phyloP scores from a whole-genome alignment of 2,329 filamentous ascomycete species.

The Paecilomyces formosus region DNA sequence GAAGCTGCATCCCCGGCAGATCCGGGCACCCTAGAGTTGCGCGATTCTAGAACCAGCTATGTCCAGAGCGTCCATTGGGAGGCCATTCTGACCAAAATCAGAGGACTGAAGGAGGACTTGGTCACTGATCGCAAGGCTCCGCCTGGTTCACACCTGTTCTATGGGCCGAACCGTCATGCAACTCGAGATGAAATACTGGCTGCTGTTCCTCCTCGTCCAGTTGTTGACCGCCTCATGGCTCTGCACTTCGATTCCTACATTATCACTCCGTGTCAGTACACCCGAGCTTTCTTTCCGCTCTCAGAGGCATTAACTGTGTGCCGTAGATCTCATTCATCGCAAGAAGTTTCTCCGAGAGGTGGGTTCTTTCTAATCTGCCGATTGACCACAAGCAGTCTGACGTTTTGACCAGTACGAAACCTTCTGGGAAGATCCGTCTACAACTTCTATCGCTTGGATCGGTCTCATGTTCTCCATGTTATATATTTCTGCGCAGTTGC shows the following conservation, averaged over 20 bases:
- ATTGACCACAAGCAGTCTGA: no score
- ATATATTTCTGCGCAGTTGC: conserved; percentile 13
- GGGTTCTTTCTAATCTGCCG: no score
- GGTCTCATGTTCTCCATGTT: conserved; percentile 37
- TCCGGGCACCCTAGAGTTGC: no score
- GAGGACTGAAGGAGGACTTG: conserved; percentile 17
- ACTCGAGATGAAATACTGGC: conserved; percentile 14
- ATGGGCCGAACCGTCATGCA: neutral
- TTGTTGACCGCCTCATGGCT: conserved; percentile 18
- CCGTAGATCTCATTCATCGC: no score
- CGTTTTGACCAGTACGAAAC: conserved; percentile 30
- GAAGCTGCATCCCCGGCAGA: no score
- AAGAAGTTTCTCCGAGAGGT: no score
- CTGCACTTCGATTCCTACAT: no score
- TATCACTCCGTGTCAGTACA: conserved; percentile 20
- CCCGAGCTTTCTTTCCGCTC: no score
- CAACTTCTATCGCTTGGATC: conserved; percentile 35
- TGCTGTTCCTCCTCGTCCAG: conserved; percentile 13
- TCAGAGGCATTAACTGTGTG: no score
- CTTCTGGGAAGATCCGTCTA: conserved; percentile 36
- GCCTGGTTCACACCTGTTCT: conserved; percentile 3
- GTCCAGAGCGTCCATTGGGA: conserved; percentile 20
- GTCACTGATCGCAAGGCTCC: conserved; percentile 12
- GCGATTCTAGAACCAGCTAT: no score
- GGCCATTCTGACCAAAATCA: conserved; percentile 18